Evolutionary conservation across 306 rosid genomes (phyloP), one percentile per base, ranked within the genome.

Genomic region (Quercus engelmannii): DNA sequence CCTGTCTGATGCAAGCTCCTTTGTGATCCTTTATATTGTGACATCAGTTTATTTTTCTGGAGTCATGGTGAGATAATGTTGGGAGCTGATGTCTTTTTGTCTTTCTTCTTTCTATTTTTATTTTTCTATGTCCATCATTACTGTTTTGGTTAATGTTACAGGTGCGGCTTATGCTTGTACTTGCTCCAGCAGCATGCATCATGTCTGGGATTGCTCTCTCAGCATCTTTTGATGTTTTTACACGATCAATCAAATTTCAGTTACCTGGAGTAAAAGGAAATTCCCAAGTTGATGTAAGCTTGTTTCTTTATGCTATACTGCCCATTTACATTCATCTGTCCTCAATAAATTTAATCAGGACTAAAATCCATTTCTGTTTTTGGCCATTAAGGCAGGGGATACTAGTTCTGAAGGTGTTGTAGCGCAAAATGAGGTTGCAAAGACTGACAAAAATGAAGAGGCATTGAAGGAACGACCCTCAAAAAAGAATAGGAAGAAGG

Each of bases 151-250:
- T 71, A 58, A 84, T 86, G 35, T 71, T 20, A 84, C 89, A 96
- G 99, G 99, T 96, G 80, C 97, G 99, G 62, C 89, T 96, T 77
- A 96, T 96, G 99, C 96, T 96, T 35, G 99, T 96, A 65, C 84
- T 96, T 88, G 99, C 99, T 72, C 99, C 99, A 71, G 98, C 99
- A 43, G 99, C 99, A 57, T 96, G 99, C 86, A 96, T 96, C 82
- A 28, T 91, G 89, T 96, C 99, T 59, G 99, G 99, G 79, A 91
- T 96, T 87, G 99, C 99, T 68, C 98, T 96, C 71, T 96, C 99
- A 75, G 94, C 90, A 80, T 93, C 99, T 85, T 96, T 96, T 86
- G 97, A 96, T 74, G 94, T 93, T 84, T 90, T 96, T 79, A 91
- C 99, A 46, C 83, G 91, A 69, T 96, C 99, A 81, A 88, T 96